Percentiles rank a stretch among this genome's conserved stretches.
These are phyloP conservation scores for Diaporthe sp. DNA, from an alignment of 2,329 filamentous ascomycete species.

Conservation along the genomic window DNA sequence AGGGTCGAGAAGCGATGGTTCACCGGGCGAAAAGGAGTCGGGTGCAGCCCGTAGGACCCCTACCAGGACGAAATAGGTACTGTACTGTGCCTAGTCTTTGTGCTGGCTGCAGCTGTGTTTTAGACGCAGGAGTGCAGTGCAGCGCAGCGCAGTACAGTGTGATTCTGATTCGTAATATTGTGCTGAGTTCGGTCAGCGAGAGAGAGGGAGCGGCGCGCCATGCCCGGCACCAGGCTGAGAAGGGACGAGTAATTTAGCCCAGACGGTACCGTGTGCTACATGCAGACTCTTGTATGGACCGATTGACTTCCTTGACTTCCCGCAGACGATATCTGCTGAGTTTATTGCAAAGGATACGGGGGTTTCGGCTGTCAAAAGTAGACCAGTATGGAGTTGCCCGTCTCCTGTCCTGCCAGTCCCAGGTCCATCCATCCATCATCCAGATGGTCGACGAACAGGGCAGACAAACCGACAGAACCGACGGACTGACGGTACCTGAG, in stretches of 20 bases:
- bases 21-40: constrained; percentile 27
- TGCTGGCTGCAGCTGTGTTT: neutral
- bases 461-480: neutral
- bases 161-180: constrained; percentile 29
- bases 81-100: neutral
- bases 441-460: neutral
- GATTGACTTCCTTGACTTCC: constrained; percentile 23
- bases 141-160: neutral
- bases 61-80: neutral
- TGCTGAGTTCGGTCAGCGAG: constrained; percentile 29
- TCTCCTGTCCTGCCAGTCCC: neutral
- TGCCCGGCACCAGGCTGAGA: neutral
- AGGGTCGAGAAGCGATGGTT: neutral
- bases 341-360: constrained; percentile 16
- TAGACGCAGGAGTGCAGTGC: neutral
- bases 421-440: constrained; percentile 8
- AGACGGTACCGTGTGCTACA: neutral
- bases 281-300: neutral
- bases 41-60: neutral
- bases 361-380: constrained; percentile 18
- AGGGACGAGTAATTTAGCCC: constrained; percentile 2
- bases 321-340: constrained; percentile 18
- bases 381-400: neutral
- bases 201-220: neutral
- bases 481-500: neutral